Conservation (phyloP, 2,329 filamentous ascomycete species). For the Paecilomyces niveus region DNA sequence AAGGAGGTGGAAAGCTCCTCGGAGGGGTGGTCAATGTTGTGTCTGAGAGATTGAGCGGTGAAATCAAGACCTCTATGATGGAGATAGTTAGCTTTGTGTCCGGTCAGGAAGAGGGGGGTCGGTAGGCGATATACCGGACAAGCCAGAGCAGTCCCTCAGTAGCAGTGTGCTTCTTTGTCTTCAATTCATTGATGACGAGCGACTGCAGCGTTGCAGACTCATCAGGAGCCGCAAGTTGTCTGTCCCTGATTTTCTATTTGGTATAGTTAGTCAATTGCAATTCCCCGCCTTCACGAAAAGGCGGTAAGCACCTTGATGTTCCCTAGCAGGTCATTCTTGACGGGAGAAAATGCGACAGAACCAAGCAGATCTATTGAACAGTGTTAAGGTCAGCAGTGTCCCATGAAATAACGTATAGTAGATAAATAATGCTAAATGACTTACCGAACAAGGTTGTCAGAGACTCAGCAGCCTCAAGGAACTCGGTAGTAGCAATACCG, state of each 20-base stretch:
- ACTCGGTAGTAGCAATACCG: conserved; percentile 74
- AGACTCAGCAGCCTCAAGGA: conserved; percentile 84
- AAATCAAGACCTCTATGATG: conserved; percentile 76
- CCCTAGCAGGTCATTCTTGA: conserved; percentile 84
- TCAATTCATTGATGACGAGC: conserved; percentile 79
- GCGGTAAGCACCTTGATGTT: conserved; percentile 70
- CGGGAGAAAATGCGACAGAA: conserved; percentile 72
- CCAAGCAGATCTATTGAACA: conserved; percentile 49
- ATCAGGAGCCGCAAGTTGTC: conserved; percentile 67
- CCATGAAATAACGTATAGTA: background rate
- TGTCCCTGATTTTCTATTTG: conserved; percentile 75
- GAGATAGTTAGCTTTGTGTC: background rate
- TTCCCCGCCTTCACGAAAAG: background rate
- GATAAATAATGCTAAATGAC: conserved; percentile 7
- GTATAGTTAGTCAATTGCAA: conserved; percentile 1
- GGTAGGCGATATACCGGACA: conserved; percentile 55
- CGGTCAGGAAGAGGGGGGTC: background rate
- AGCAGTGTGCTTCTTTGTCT: conserved; percentile 79
- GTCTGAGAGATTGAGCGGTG: conserved; percentile 73
- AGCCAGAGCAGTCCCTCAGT: conserved; percentile 91
- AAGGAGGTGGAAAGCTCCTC: conserved; percentile 84
- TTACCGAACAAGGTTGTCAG: conserved; percentile 80
- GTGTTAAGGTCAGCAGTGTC: background rate
- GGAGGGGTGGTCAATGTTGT: conserved; percentile 60
- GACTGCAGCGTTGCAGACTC: conserved; percentile 81